Base-by-base conservation (phyloP, 2,329 filamentous ascomycete genomes). In the Colletotrichum lini region DNA sequence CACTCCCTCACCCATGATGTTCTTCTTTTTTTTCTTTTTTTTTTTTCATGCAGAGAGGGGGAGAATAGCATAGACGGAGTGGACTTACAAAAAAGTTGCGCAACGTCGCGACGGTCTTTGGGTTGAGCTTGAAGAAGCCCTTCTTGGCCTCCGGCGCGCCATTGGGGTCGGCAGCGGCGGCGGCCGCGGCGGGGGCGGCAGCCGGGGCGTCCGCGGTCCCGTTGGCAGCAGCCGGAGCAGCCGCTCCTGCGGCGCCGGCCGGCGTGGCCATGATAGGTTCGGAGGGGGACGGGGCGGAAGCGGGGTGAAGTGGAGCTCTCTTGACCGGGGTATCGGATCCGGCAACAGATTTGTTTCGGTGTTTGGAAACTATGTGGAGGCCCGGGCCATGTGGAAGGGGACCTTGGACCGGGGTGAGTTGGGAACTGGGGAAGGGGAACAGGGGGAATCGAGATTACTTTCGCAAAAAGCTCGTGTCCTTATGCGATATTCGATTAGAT, bases 41-140 rank as follows among this genome's bases (percentile, higher is more conserved):
- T n/a, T n/a, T n/a, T n/a, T n/a, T n/a, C n/a, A n/a, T n/a, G n/a
- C n/a, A n/a, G n/a, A 23, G 23, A 9, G 58, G 45, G 21, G n/a
- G 7, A n/a, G 12, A 12, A 10, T 1, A 2, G 15, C 2, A 12
- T 2, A 1, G 21, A 26, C 13, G 18, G 26, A 26, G 23, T 21
- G n/a, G 42, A 70, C 72, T n/a, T 60, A 73, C 72, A 53, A 67
- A 54, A 6, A 73, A 73, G 49, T 72, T 73, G 50, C 63, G 56
- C 10, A 73, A 38, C 21, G 72, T 65, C 21, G 64, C 57, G n/a
- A 64, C 35, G 2, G 67, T 66, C 68, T 72, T 73, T 18, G 59
- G 50, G 30, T 65, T 71, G 16, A 71, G 58, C 65, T 68, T 68
- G 52, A 59, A 71, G 52, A 58, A 71, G 13, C 52, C 38, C 64